Conservation (phyloP, 306 rosid species). For the Gastrolobium bilobum region DNA sequence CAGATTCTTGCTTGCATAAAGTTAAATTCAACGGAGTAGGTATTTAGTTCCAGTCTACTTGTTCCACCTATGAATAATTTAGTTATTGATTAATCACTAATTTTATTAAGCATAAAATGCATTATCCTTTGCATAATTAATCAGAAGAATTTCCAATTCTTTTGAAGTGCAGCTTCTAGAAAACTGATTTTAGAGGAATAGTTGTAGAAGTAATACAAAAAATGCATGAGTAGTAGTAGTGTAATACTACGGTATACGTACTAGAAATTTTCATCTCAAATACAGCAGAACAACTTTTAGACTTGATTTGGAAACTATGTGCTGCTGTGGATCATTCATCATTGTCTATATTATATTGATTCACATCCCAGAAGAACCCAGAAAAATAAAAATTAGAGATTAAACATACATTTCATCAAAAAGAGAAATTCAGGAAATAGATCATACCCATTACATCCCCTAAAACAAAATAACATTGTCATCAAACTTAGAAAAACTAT, state of each 20-base stretch:
- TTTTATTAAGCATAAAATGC: conserved; percentile 4
- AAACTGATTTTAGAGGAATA: background rate
- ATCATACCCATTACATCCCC: conserved; percentile 50
- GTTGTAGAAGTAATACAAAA: background rate
- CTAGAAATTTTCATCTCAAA: background rate
- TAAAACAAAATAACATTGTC: conserved; percentile 48
- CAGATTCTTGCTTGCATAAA: conserved; percentile 49
- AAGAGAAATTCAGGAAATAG: conserved; percentile 39
- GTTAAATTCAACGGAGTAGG: conserved; percentile 44
- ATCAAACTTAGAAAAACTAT: conserved; percentile 47
- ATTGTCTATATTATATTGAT: conserved; percentile 35
- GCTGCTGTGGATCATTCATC: conserved; percentile 44
- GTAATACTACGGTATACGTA: background rate
- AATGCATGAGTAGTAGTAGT: conserved; percentile 18
- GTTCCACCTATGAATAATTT: background rate
- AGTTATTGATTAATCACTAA: background rate
- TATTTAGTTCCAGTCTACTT: conserved; percentile 16
- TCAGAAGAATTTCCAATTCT: background rate
- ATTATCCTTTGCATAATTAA: background rate
- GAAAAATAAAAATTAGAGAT: conserved; percentile 22
- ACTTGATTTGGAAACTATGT: conserved; percentile 16
- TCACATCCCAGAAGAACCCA: conserved; percentile 41
- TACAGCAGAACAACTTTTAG: background rate
- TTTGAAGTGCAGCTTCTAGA: background rate
- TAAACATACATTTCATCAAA: conserved; percentile 38